Evolutionary conservation across 2,329 filamentous ascomycete species (phyloP), one percentile per base, ranked within the genome.

Genomic region (Chaetoscypha palmicola): DNA sequence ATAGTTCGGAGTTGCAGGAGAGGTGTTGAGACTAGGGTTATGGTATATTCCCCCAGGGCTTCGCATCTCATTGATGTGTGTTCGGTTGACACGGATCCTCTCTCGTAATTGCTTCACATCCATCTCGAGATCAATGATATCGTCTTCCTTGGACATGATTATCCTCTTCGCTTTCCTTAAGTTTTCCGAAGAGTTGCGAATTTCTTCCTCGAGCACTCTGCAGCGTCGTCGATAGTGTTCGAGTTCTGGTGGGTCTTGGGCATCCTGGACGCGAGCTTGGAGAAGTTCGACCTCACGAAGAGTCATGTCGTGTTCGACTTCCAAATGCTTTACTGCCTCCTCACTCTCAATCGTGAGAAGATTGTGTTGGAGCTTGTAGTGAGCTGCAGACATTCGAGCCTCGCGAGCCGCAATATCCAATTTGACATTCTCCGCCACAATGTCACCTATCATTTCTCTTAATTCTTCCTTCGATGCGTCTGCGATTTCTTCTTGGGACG

Each of bases 261-360:
- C 72, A 45, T 79, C 74, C 48, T 82, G 79, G 40, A 76, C 76
- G 40, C 79, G 76, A 60, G 84, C 77, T 59, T 92, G 83, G 21
- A 96, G 69, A 10, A 90, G 86, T 49, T 95, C 86, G 16, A 94
- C 83, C 64, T 96, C 89, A 17, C 85, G 77, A 50, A 87, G 79
- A n/a, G 83, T 84, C 77, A 96, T 90, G 52, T 92, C 86, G 57
- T 94, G 85, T 64, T 96, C 91, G 4, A 96, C 90, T 26, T 82
- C 84, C 54, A 91, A 88, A 20, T 89, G 81, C 64, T 94, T 90
- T 8, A 87, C 78, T 22, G 89, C 83, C 55, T 94, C 88, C 38
- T 83, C 81, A 43, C 86, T 89, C 59, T 94, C 87, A 52, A 96
- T 81, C 40, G 78, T 81, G 21, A 94, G 74, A 59, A 96, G 76